Conservation (phyloP, 192 early-diverging fungal species). For the Rhizophagus sp. region DNA sequence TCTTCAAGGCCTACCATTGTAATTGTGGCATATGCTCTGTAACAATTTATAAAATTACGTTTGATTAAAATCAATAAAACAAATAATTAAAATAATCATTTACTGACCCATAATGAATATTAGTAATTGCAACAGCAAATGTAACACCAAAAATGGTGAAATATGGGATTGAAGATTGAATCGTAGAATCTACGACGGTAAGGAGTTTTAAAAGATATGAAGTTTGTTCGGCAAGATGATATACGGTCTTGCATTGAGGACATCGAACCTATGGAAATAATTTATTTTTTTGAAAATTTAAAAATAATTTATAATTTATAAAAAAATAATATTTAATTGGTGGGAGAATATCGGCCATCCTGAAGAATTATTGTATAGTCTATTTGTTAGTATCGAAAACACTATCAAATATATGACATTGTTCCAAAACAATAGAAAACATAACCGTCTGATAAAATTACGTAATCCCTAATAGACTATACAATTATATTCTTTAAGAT, state of each 20-base stretch:
- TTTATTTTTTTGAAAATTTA: slow-evolving; percentile 28
- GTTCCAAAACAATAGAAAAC: no score
- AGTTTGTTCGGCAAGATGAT: slow-evolving; percentile 57
- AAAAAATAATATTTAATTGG: background rate
- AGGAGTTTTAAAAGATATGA: slow-evolving; percentile 53
- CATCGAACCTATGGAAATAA: slow-evolving; percentile 57
- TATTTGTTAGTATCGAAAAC: background rate
- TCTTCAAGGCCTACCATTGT: slow-evolving; percentile 65
- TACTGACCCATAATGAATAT: slow-evolving; percentile 62
- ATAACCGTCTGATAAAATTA: no score
- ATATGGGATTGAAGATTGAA: slow-evolving; percentile 64
- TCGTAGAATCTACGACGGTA: slow-evolving; percentile 49
- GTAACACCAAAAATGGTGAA: slow-evolving; percentile 61
- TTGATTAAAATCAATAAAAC: background rate
- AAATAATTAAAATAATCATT: background rate
- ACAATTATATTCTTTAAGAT: background rate
- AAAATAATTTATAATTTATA: slow-evolving; percentile 32
- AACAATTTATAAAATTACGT: background rate
- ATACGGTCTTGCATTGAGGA: slow-evolving; percentile 68
- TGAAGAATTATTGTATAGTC: background rate
- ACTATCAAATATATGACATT: background rate
- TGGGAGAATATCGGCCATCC: background rate
- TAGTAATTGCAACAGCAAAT: slow-evolving; percentile 61
- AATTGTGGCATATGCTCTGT: slow-evolving; percentile 64
- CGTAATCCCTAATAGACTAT: no score